Percentiles rank a stretch among this genome's conserved stretches.
phyloP scores from a whole-genome alignment of 1,139 yeast species.

The Citeromyces siamensis region DNA sequence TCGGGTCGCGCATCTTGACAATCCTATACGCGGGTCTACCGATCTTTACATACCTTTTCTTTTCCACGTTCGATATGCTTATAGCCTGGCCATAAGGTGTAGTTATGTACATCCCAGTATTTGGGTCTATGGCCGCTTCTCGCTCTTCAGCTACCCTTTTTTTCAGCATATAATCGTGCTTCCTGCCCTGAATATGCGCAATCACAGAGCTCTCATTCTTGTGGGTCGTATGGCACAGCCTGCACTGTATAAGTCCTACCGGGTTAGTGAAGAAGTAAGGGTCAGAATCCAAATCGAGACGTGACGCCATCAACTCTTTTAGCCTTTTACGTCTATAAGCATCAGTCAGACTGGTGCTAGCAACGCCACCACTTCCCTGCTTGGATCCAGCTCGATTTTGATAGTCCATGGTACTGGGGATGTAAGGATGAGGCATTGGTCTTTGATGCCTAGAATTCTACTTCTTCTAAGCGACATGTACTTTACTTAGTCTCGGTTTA shows the following conservation, averaged over 20 bases:
- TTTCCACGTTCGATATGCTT: constrained; percentile 23
- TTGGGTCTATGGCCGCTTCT: constrained; percentile 13
- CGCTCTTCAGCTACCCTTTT: constrained; percentile 33
- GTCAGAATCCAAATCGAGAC: constrained; percentile 56
- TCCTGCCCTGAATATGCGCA: constrained; percentile 68
- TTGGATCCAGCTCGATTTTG: constrained; percentile 48
- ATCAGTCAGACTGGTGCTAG: constrained; percentile 55
- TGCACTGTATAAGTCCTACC: constrained; percentile 65
- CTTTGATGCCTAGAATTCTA: too few relatives aligned
- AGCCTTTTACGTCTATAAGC: constrained; percentile 55
- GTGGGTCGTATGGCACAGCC: constrained; percentile 66
- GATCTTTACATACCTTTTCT: constrained; percentile 43
- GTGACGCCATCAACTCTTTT: constrained; percentile 48
- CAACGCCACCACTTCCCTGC: constrained; percentile 63
- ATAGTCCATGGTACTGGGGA: constrained; percentile 30
- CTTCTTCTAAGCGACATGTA: too few relatives aligned
- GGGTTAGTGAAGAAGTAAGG: constrained; percentile 73
- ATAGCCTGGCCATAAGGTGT: constrained; percentile 12
- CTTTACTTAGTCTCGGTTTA: too few relatives aligned
- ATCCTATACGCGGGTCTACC: constrained; percentile 65
- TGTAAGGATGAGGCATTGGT: background rate
- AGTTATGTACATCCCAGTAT: constrained; percentile 10
- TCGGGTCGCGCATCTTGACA: constrained; percentile 53
- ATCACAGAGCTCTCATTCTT: constrained; percentile 64
- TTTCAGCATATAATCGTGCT: constrained; percentile 60